Base-by-base conservation (phyloP, 345 rosid species). In the Eucalyptus polyanthemos region DNA sequence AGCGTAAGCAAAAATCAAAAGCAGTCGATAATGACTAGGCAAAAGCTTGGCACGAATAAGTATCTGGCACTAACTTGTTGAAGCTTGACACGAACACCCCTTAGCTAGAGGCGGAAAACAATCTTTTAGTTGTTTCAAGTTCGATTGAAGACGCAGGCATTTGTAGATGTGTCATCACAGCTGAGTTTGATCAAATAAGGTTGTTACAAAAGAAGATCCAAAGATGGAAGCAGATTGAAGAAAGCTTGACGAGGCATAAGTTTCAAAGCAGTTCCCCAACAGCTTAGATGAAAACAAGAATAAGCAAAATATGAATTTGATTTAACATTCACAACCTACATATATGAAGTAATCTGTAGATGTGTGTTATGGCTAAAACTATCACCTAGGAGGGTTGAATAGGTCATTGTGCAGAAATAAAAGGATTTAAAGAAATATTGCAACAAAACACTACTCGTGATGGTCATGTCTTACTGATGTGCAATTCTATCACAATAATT, bases 341-440 rank as follows among this genome's bases (percentile, higher is more conserved):
- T 62, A 6, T 6, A 27, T 62, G n/a, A 13, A 62, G 34, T 62
- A 13, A 6, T 62, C 0, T 62, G 2, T 62, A 29, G 34, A 13
- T 62, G 16, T 62, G 17, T 3, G 58, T 8, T 8, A 53, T 53
- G 58, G 58, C 11, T 53, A 53, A 53, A 53, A 19, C 2, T 53
- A 53, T 53, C 5, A 53, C 11, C 11, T 53, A 53, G 10, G 8
- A 5, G 24, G 58, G 5, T 19, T 53, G 11, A 53, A 53, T 53
- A 19, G 5, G 24, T 53, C 0, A 53, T 19, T 19, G 24, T 53
- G 58, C 0, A 0, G 24, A 53, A 53, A 53, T 53, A 19, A 53
- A 53, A 7, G 0, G 25, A 53, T 53, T 53, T 53, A 19, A 53
- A 19, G 58, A 53, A 8, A 1, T 53, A 19, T 53, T 53, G 58